These are phyloP conservation scores for Chlorella sp. DNA, from an alignment of 139 green algal genomes.

Conservation along the genomic window DNA sequence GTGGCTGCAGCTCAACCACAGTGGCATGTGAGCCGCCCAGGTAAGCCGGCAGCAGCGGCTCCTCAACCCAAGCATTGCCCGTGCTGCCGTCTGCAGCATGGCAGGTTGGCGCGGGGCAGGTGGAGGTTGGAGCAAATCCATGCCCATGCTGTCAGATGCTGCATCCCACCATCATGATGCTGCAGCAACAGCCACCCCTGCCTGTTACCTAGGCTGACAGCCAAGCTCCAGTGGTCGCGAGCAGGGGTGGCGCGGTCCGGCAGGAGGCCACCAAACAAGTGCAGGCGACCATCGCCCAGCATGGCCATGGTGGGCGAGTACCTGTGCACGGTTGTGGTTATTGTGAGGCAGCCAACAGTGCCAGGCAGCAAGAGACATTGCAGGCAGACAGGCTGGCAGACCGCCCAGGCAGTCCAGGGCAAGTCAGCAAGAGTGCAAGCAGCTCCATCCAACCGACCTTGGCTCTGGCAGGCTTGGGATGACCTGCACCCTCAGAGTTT, in stretches of 20 bases:
- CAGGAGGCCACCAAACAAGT: background rate
- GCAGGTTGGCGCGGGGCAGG: too few species aligned
- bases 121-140: too few species aligned
- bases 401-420: too few species aligned
- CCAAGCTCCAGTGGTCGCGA: background rate
- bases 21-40: background rate
- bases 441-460: background rate
- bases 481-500: background rate
- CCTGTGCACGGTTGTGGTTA: background rate
- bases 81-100: background rate
- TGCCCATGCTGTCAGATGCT: too few species aligned
- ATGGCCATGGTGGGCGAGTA: background rate
- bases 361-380: too few species aligned
- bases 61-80: background rate
- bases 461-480: background rate
- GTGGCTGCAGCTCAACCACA: background rate
- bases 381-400: too few species aligned
- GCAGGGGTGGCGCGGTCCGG: background rate
- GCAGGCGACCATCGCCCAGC: background rate
- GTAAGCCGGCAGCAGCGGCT: background rate
- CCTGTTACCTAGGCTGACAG: too few species aligned
- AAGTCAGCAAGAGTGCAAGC: too few species aligned
- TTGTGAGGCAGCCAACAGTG: too few species aligned
- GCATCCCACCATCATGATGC: too few species aligned
- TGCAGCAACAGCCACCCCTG: too few species aligned